A percentile compares a stretch with the other conserved stretches of the same genome.
Evolutionary conservation across 1,284 basidiomycete genomes (phyloP).

Genomic region (Melampsora occidentalis): DNA sequence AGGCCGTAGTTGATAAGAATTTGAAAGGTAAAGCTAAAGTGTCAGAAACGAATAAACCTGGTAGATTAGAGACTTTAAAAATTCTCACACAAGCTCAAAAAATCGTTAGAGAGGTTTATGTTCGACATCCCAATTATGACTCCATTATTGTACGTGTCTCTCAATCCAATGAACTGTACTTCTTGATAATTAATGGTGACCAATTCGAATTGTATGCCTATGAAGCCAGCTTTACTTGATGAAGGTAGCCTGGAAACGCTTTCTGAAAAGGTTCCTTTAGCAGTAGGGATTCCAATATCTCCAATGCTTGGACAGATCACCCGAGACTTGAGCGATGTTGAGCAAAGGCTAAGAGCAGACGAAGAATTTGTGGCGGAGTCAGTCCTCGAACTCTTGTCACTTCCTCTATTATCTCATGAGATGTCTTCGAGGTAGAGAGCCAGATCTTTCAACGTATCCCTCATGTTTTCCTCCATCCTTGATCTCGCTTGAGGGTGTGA

Average conservation of each 20-base stretch:
- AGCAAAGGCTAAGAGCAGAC: conserved; percentile 61
- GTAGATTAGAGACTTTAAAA: conserved; percentile 48
- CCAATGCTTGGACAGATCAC: conserved; percentile 61
- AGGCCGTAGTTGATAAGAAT: conserved; percentile 47
- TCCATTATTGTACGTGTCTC: conserved; percentile 61
- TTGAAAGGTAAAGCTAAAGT: conserved; percentile 46
- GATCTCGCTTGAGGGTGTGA: conserved; percentile 63
- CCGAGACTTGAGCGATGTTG: conserved; percentile 78
- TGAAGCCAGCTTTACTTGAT: conserved; percentile 58
- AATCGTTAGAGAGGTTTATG: conserved; percentile 71
- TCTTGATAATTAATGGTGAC: too few species aligned
- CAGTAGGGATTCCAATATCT: conserved; percentile 63
- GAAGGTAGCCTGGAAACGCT: conserved; percentile 49
- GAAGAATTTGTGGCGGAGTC: conserved; percentile 46
- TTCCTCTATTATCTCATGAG: too few species aligned
- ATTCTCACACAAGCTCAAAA: conserved; percentile 51
- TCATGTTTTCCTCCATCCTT: conserved; percentile 25
- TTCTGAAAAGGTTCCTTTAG: conserved; percentile 63
- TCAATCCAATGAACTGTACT: too few species aligned
- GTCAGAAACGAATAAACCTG: conserved; percentile 52
- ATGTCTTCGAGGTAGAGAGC: too few species aligned
- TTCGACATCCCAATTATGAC: conserved; percentile 82
- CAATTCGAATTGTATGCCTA: too few species aligned
- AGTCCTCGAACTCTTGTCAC: not conserved
- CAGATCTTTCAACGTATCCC: not conserved